Evolutionary conservation across 352 stramenopile genomes (phyloP), one percentile per base, ranked within the genome.

Genomic region (Phytophthora sansomeana): DNA sequence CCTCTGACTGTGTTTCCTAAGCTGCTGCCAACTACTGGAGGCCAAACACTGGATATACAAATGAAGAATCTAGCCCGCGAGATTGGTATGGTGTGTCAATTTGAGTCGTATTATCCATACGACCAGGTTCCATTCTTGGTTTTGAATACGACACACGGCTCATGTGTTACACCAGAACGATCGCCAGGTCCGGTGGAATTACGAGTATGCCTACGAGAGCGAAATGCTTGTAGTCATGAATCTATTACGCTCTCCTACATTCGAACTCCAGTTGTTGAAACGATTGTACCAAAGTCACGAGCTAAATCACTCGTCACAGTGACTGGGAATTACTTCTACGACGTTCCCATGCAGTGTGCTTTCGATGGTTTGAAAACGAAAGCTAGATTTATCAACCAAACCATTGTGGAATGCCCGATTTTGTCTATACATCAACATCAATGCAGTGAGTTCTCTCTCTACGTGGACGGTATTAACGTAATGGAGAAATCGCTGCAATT

Each of bases 151-250:
- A 78, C 65, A 2, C 16, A 67, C 21, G 50, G 75, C n/a, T 68
- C 57, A 13, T 89, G 81, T 51, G 29, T 56, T 26, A 36, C 68
- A 1, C 72, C 74, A n/a, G 30, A 69, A 32, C 74, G 75, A 58
- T 17, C 49, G 21, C 62, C 67, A 0, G 74, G 78, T 1, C 32
- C 32, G 16, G 63, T 81, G 3, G 26, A 73, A 24, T 14, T 88
- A 5, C 58, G 57, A 3, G 26, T 89, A 0, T 87, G 78, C 24
- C 16, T 85, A 8, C 49, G 35, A 14, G 60, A 58, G 14, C 30
- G 44, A 16, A 48, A 51, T 26, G 33, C 60, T 13, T 77, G 69
- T 38, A 77, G 69, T 26, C 5, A 52, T 24, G 28, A 58, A 17
- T 67, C 63, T n/a, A 21, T 77, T 13, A 39, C 17, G 1, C 32